Percentiles rank a stretch among this genome's conserved stretches.
Conservation (phyloP, 805 yeast genomes). For the Metschnikowia lochheadii region DNA sequence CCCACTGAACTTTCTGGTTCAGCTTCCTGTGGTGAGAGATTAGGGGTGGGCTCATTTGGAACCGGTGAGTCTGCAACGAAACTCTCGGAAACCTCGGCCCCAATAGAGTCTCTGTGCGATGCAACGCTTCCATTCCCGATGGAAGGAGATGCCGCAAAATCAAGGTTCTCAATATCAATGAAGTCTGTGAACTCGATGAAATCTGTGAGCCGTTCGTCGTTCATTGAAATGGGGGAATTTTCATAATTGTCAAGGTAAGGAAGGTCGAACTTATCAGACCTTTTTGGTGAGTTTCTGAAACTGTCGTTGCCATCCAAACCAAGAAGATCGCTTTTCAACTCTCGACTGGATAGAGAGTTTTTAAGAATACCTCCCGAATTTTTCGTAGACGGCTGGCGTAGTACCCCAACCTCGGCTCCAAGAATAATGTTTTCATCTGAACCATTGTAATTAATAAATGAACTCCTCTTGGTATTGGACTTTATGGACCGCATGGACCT, state of each 20-base stretch:
- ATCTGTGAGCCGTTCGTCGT: constrained; percentile 21
- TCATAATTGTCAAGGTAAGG: background rate
- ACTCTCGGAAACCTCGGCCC: background rate
- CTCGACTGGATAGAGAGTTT: constrained; percentile 25
- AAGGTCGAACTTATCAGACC: background rate
- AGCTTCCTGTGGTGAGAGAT: background rate
- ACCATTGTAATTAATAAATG: constrained; percentile 39
- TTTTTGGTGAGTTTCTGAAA: background rate
- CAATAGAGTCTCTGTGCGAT: background rate
- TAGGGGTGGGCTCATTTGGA: background rate
- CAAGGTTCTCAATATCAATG: constrained; percentile 37
- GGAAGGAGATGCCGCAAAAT: constrained; percentile 19
- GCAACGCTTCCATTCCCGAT: background rate
- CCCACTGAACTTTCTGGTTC: background rate
- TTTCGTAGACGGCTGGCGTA: constrained; percentile 18
- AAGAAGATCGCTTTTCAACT: constrained; percentile 15
- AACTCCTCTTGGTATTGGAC: constrained; percentile 31
- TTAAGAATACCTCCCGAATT: constrained; percentile 40
- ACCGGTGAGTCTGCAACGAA: background rate
- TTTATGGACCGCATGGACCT: constrained; percentile 53
- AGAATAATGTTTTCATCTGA: constrained; percentile 39
- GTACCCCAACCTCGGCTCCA: constrained; percentile 18
- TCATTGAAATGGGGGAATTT: constrained; percentile 2
- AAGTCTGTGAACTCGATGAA: constrained; percentile 41
- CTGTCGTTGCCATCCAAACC: constrained; percentile 9